These are phyloP conservation scores for Clonostachys rhizophaga DNA, from an alignment of 2,329 filamentous ascomycete species.

Conservation along the genomic window DNA sequence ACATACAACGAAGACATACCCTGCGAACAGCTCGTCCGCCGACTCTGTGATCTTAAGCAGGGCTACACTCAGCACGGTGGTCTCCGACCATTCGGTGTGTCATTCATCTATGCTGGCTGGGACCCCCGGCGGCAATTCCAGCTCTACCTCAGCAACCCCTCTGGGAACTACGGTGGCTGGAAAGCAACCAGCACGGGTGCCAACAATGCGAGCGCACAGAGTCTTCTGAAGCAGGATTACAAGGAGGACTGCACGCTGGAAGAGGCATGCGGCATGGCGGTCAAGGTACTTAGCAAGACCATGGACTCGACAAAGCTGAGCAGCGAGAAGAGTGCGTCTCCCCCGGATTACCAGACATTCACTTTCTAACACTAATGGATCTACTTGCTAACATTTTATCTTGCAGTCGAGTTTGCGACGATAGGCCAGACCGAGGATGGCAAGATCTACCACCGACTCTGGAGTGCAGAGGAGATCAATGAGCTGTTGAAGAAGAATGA, in stretches of 20 bases:
- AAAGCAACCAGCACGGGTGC: constrained; percentile 97
- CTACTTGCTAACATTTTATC: background rate
- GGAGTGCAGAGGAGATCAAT: constrained; percentile 95
- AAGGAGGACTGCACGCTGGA: constrained; percentile 96
- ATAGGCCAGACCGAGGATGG: constrained; percentile 93
- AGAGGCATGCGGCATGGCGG: constrained; percentile 94
- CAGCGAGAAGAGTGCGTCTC: constrained; percentile 87
- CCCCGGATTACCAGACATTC: background rate
- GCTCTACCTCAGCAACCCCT: constrained; percentile 98
- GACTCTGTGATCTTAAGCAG: constrained; percentile 96
- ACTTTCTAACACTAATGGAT: background rate
- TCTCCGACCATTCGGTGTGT: constrained; percentile 95
- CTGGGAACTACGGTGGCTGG: constrained; percentile 98
- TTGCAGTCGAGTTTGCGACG: constrained; percentile 90
- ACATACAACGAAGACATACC: constrained; percentile 99
- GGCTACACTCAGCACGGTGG: constrained; percentile 99
- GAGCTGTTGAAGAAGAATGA: constrained; percentile 92
- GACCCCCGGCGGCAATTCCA: constrained; percentile 96
- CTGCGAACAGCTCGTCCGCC: constrained; percentile 95
- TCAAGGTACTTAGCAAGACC: constrained; percentile 99
- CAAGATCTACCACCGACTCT: constrained; percentile 97
- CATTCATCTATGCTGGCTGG: constrained; percentile 99
- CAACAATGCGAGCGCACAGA: constrained; percentile 97
- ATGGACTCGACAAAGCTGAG: constrained; percentile 99
- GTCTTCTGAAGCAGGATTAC: constrained; percentile 97